Evolutionary conservation across 192 early-diverging fungal species (phyloP).

Genomic region (Spizellomyces punctatus): DNA sequence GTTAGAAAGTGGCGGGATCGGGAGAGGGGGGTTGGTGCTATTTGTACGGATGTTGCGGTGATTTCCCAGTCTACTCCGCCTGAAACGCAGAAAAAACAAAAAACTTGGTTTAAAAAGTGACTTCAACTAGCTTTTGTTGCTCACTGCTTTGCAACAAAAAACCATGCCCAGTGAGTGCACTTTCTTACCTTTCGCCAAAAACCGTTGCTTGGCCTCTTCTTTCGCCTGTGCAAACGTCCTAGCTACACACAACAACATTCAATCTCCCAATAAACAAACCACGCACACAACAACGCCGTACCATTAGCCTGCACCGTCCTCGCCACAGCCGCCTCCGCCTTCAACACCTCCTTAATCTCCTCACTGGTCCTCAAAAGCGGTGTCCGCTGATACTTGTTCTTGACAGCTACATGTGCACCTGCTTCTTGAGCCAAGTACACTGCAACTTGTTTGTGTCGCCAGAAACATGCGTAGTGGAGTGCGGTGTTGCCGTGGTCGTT

Average conservation of each 20-base stretch:
- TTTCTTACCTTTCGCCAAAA: conserved; percentile 29
- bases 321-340: conserved; percentile 13
- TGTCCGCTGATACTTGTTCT: conserved; percentile 48
- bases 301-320: conserved; percentile 12
- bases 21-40: not conserved
- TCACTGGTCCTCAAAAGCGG: conserved; percentile 41
- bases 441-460: conserved; percentile 42
- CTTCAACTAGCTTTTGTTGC: too few species aligned
- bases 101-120: not conserved
- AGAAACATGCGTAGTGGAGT: conserved; percentile 61
- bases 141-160: too few species aligned
- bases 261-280: conserved; percentile 12
- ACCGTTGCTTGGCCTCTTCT: conserved; percentile 39
- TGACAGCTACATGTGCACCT: conserved; percentile 30
- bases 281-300: not conserved
- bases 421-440: conserved; percentile 28
- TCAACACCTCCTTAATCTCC: conserved; percentile 29
- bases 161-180: too few species aligned
- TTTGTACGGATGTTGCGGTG: conserved; percentile 38
- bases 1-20: conserved; percentile 18
- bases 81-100: conserved; percentile 6
- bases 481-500: conserved; percentile 65
- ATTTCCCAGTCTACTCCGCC: conserved; percentile 40
- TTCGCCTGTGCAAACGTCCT: conserved; percentile 34
- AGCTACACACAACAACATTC: conserved; percentile 10